Evolutionary conservation across 345 rosid genomes (phyloP), one percentile per base, ranked within the genome.

Genomic region (Viola odorata): DNA sequence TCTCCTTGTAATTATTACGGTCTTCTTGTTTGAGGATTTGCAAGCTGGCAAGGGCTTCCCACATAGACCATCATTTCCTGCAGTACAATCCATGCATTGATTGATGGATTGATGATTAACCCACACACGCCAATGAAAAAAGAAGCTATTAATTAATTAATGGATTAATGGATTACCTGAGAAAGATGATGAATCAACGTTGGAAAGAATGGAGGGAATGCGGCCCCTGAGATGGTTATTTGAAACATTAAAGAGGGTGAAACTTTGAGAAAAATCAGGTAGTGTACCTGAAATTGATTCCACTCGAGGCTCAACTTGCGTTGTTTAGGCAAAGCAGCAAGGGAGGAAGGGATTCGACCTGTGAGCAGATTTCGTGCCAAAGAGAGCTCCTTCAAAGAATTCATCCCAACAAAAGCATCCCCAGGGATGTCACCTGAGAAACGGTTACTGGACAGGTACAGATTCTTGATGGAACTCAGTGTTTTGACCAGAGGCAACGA

Each of bases 1-100:
- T n/a, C n/a, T n/a, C n/a, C n/a, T n/a, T n/a, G n/a, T n/a, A n/a
- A n/a, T n/a, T n/a, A n/a, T n/a, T 60, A 70, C 52, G 7, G 65
- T 70, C 6, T 61, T 70, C 52, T 73, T 81, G 63, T 75, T 81
- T 4, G 75, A 52, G 7, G 74, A 45, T 55, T 68, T 69, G 82
- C 98, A 92, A n/a, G 67, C 65, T 12, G 60, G n/a, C 14, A 89
- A 70, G 6, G 98, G 96, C 64, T 71, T 64, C 45, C 96, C 98
- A 62, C 98, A 85, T 15, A 92, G 67, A 0, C 54, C 83, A 47
- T 71, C 75, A 68, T 89, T 89, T 37, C 89, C 96, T 89, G 76
- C 47, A 23, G 2, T 23, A 57, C 39, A 10, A 53, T 37, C 13
- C 49, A 41, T 59, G 32, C 5, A 37, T 1, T 23, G 0, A 7